A percentile compares a stretch with the other conserved stretches of the same genome.
These are phyloP conservation scores for Nepenthes alata DNA, from an alignment of 179 eudicot species.

Conservation along the genomic window DNA sequence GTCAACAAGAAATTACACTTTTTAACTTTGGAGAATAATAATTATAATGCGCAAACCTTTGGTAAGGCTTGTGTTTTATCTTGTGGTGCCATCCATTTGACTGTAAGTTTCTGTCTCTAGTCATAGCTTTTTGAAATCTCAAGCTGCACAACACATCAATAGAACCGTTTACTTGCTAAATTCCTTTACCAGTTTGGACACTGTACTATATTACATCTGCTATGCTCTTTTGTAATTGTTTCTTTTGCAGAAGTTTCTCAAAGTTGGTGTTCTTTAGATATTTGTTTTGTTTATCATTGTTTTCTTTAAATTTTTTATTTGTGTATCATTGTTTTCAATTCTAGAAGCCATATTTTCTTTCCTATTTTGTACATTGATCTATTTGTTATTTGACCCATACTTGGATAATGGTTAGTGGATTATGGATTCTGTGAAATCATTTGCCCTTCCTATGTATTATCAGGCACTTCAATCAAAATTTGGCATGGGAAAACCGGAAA, in stretches of 20 bases:
- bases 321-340: too few species aligned
- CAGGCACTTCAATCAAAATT: slow-evolving; percentile 90
- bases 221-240: background rate
- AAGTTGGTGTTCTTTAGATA: background rate
- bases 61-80: background rate
- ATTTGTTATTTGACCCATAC: background rate
- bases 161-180: too few species aligned
- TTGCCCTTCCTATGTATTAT: slow-evolving; percentile 1
- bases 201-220: background rate
- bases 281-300: background rate
- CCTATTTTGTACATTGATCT: background rate
- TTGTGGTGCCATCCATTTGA: background rate
- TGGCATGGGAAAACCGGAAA: slow-evolving; percentile 95
- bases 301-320: background rate
- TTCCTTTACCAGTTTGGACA: background rate
- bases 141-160: too few species aligned
- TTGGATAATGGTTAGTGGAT: background rate
- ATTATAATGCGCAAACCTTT: background rate
- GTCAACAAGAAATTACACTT: background rate
- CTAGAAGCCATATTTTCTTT: background rate
- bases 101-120: background rate
- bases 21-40: background rate
- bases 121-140: background rate
- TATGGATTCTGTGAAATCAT: background rate
- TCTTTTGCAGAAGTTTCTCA: background rate